Conservation (phyloP, 306 rosid genomes). For the Cucumis cinereus region DNA sequence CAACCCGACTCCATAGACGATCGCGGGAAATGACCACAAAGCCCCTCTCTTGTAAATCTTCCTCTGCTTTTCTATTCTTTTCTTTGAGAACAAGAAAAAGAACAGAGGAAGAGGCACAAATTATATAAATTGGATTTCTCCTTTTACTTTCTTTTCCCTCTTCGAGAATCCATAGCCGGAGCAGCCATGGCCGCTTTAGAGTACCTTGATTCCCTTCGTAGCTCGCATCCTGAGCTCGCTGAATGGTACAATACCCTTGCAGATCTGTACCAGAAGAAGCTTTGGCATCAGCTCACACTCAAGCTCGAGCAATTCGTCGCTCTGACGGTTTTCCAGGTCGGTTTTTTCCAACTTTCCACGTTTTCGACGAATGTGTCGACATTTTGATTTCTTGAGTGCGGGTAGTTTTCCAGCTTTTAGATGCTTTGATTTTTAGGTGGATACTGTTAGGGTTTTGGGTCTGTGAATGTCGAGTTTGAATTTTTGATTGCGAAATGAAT, state of each 20-base stretch:
- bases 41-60: background rate
- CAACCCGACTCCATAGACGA: background rate
- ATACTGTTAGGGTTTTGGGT: slow-evolving; percentile 42
- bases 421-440: background rate
- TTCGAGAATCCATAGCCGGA: slow-evolving; percentile 5
- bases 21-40: background rate
- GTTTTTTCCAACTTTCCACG: background rate
- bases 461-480: background rate
- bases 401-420: background rate
- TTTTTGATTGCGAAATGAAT: background rate
- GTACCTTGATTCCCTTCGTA: slow-evolving; percentile 82
- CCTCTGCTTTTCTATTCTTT: slow-evolving; percentile 15
- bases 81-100: slow-evolving; percentile 45
- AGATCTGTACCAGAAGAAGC: slow-evolving; percentile 98
- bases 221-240: slow-evolving; percentile 70
- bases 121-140: slow-evolving; percentile 17
- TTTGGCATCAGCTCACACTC: slow-evolving; percentile 98
- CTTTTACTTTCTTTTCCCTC: background rate
- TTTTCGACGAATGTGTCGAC: slow-evolving; percentile 1
- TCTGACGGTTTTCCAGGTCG: slow-evolving; percentile 81
- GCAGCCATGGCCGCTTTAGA: slow-evolving; percentile 83
- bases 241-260: slow-evolving; percentile 92
- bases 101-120: background rate
- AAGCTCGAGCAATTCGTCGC: slow-evolving; percentile 97
- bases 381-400: background rate